Evolutionary conservation across 2,329 filamentous ascomycete genomes (phyloP).

Genomic region (Ceratocystis cubensis): DNA sequence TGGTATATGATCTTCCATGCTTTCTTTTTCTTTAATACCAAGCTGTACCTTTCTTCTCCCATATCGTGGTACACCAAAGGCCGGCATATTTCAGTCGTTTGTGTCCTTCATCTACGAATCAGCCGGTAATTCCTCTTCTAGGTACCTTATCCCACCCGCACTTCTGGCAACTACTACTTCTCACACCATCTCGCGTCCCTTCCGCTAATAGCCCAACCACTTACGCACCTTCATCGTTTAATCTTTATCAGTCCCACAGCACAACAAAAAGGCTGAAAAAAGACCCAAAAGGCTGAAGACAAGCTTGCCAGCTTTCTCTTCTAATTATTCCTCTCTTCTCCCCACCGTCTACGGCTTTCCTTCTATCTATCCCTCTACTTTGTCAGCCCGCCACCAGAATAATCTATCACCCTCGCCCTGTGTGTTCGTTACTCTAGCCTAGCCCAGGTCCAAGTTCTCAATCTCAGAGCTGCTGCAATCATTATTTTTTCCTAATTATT

Average conservation of each 20-base stretch:
- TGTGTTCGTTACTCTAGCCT: neutral
- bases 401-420: slow-evolving; percentile 3
- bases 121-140: neutral
- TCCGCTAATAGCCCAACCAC: neutral
- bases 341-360: neutral
- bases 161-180: neutral
- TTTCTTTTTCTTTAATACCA: no score
- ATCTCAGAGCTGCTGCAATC: neutral
- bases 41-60: neutral
- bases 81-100: neutral
- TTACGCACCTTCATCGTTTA: neutral
- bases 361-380: neutral
- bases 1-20: neutral
- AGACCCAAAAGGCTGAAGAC: neutral
- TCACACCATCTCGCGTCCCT: neutral
- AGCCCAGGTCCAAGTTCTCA: neutral
- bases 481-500: slow-evolving; percentile 5
- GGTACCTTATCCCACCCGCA: neutral
- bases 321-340: neutral
- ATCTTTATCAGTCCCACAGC: neutral
- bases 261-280: neutral
- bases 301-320: neutral
- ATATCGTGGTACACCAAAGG: neutral
- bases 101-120: neutral
- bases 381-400: neutral